These are phyloP conservation scores for Nicotiana otophora DNA, from an alignment of 257 asterid species.

Conservation along the genomic window DNA sequence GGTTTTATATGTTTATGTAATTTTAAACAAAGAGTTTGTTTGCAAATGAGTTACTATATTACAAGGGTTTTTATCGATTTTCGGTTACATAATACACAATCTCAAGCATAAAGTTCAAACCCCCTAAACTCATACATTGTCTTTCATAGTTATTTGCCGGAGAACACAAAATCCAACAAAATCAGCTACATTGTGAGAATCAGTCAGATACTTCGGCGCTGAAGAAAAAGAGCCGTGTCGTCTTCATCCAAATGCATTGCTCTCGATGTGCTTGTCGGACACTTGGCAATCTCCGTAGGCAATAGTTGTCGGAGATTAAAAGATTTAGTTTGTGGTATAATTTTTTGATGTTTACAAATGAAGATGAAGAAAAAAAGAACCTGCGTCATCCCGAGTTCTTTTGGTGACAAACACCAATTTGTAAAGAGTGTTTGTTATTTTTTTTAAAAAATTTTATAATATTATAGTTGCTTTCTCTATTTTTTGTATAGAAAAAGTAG, in stretches of 20 bases:
- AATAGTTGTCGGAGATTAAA: slow-evolving; percentile 24
- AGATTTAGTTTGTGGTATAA: neutral
- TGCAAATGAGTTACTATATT: no score
- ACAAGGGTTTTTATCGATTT: no score
- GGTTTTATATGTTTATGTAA: no score
- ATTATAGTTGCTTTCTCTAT: neutral
- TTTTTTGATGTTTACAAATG: neutral
- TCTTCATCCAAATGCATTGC: slow-evolving; percentile 27
- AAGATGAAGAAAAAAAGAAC: slow-evolving; percentile 20
- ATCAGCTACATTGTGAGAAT: slow-evolving; percentile 58
- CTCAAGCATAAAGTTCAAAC: no score
- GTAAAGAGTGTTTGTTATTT: neutral
- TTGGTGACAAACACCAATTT: neutral
- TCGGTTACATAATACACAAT: no score
- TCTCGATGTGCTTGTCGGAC: slow-evolving; percentile 73
- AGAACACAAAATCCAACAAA: slow-evolving; percentile 38
- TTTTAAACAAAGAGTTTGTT: no score
- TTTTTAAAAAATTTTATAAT: neutral
- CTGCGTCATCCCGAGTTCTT: slow-evolving; percentile 17
- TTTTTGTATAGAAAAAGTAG: neutral
- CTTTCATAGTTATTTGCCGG: neutral
- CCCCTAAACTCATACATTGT: neutral
- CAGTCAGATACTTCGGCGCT: slow-evolving; percentile 63
- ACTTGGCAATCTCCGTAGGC: slow-evolving; percentile 74
- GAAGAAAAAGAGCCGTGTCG: slow-evolving; percentile 47